Evolutionary conservation across 305 asterid genomes (phyloP).

Genomic region (Fraxinus dipetala): DNA sequence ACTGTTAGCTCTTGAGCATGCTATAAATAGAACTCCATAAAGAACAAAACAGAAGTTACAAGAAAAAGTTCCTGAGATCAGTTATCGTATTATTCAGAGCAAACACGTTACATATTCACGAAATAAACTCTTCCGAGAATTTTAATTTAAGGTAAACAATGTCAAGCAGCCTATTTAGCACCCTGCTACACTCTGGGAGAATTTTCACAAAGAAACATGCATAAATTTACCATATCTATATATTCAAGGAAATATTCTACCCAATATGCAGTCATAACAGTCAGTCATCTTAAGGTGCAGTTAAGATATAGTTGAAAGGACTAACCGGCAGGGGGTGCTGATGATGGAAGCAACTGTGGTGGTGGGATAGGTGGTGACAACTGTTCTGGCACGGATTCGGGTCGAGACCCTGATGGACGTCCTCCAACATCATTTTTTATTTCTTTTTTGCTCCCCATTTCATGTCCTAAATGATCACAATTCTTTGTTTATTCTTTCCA

Average conservation of each 20-base stretch:
- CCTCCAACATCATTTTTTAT: constrained; percentile 33
- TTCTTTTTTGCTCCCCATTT: constrained; percentile 38
- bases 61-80: background rate
- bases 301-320: constrained; percentile 2
- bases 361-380: constrained; percentile 44
- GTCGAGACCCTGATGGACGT: constrained; percentile 34
- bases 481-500: constrained; percentile 7
- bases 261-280: background rate
- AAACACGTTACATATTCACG: background rate
- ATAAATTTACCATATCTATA: background rate
- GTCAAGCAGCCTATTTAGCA: constrained; percentile 5
- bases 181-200: constrained; percentile 9
- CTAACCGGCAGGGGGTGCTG: constrained; percentile 48
- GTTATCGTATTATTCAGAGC: background rate
- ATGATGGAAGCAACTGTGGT: constrained; percentile 31
- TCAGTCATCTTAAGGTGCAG: background rate
- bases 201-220: background rate
- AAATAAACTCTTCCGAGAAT: background rate
- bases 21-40: background rate
- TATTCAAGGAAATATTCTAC: background rate
- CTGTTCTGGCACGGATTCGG: constrained; percentile 28
- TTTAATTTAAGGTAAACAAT: constrained; percentile 10
- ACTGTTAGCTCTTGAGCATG: constrained; percentile 1
- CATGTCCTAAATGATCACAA: constrained; percentile 37
- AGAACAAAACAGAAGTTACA: constrained; percentile 13